Base-by-base conservation (phyloP, 2,329 filamentous ascomycete species). In the Apiospora aurea region DNA sequence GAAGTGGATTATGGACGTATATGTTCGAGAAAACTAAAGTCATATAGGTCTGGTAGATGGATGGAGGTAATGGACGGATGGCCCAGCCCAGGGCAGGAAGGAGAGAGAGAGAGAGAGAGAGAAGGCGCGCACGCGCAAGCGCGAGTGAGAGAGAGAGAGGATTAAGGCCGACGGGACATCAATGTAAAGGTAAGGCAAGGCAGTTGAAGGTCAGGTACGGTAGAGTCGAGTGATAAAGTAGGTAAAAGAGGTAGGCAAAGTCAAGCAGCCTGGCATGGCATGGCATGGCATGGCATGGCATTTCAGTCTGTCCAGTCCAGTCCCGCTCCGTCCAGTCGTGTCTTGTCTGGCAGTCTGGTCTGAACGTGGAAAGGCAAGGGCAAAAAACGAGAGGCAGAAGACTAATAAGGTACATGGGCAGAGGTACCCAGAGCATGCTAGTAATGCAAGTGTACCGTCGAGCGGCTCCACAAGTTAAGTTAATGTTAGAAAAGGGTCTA, bases 81-180 rank as follows among this genome's bases (percentile, higher is more conserved):
- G 34, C 57, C 57, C 34, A 64, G 57, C 57, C 57, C 57, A 34
- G 57, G 69, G 71, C 73, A 64, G 74, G 73, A 70, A 73, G 72
- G 71, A 73, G 75, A 57, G 73, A 70, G 67, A 74, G 73, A 70
- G 73, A 71, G 71, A 74, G 76, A 72, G 70, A 73, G 70, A 73
- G 70, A 73, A 66, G 0, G 46, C 46, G 46, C 46, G 46, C 46
- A 21, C 46, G 46, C 46, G n/a, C n/a, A n/a, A n/a, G n/a, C n/a
- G n/a, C n/a, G n/a, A n/a, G n/a, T n/a, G 46, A 72, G 66, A 69
- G 67, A 71, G 49, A 73, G 67, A 53, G 51, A 71, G 57, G 57
- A 47, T 34, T 51, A 43, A 51, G 51, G 47, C 57, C 57, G 57
- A 64, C 34, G 57, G 26, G n/a, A 24, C n/a, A 67, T 24, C 26